These are phyloP conservation scores for Ramaria rubella DNA, from an alignment of 768 basidiomycete species.

Conservation along the genomic window DNA sequence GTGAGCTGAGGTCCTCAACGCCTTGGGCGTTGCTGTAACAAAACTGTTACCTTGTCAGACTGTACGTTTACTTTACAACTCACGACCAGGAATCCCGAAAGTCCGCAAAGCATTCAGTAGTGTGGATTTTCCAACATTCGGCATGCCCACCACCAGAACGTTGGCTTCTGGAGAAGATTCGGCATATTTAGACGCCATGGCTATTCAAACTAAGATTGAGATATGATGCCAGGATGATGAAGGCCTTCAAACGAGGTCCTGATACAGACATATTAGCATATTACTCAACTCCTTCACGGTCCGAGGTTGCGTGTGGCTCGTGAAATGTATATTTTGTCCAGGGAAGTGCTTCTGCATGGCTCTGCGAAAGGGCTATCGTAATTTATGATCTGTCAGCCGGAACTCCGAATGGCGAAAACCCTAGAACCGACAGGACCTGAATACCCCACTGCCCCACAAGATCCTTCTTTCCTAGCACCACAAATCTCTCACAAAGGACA, in stretches of 20 bases:
- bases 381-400: conserved; percentile 6
- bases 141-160: conserved; percentile 95
- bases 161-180: conserved; percentile 66
- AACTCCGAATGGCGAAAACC: conserved; percentile 9
- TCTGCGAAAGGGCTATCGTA: conserved; percentile 57
- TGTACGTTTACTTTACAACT: conserved; percentile 24
- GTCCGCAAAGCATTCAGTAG: conserved; percentile 84
- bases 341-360: conserved; percentile 70
- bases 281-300: conserved; percentile 4
- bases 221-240: background rate
- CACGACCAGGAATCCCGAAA: conserved; percentile 83
- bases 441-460: conserved; percentile 85
- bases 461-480: conserved; percentile 92
- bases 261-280: conserved; percentile 5
- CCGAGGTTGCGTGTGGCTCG: conserved; percentile 7
- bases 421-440: conserved; percentile 37
- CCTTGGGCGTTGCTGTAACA: conserved; percentile 69
- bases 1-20: conserved; percentile 79
- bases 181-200: conserved; percentile 23
- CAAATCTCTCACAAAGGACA: conserved; percentile 67
- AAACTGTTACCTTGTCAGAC: background rate
- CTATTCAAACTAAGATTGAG: background rate
- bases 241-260: background rate
- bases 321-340: conserved; percentile 44
- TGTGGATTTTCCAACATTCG: conserved; percentile 97